Conservation (phyloP, 345 rosid genomes). For the Alliaria petiolata region DNA sequence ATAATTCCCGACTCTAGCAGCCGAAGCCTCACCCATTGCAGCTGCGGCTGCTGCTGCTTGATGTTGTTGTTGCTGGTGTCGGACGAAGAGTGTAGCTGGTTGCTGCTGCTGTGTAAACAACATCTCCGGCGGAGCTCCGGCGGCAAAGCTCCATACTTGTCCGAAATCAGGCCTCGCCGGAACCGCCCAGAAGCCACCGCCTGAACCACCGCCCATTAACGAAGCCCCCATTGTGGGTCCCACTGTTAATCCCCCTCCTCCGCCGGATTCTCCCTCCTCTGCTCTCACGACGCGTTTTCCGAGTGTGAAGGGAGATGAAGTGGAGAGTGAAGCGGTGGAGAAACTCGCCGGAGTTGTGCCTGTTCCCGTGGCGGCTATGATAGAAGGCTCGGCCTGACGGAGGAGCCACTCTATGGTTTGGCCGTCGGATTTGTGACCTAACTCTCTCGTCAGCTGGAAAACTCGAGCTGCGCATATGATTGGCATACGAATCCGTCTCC, state of each 20-base stretch:
- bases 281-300: conserved; percentile 69
- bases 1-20: conserved; percentile 76
- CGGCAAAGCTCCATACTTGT: conserved; percentile 76
- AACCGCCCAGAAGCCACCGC: conserved; percentile 89
- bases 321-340: conserved; percentile 43
- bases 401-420: conserved; percentile 15
- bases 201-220: conserved; percentile 2
- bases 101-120: conserved; percentile 47
- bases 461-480: conserved; percentile 9
- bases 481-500: conserved; percentile 9
- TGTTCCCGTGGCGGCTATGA: conserved; percentile 11
- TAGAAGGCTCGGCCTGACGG: conserved; percentile 14
- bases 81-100: conserved; percentile 34
- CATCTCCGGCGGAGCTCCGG: conserved; percentile 55
- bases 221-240: conserved; percentile 38
- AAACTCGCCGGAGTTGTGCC: conserved; percentile 3
- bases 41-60: conserved; percentile 19
- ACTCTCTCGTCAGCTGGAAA: neutral
- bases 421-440: conserved; percentile 18
- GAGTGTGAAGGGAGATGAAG: conserved; percentile 66
- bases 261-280: conserved; percentile 55
- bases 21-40: conserved; percentile 93
- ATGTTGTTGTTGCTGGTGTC: conserved; percentile 42
- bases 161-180: conserved; percentile 73
- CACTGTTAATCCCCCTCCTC: conserved; percentile 36